Base-by-base conservation (phyloP, 352 stramenopile species). In the Globisporangium paroecandrum region DNA sequence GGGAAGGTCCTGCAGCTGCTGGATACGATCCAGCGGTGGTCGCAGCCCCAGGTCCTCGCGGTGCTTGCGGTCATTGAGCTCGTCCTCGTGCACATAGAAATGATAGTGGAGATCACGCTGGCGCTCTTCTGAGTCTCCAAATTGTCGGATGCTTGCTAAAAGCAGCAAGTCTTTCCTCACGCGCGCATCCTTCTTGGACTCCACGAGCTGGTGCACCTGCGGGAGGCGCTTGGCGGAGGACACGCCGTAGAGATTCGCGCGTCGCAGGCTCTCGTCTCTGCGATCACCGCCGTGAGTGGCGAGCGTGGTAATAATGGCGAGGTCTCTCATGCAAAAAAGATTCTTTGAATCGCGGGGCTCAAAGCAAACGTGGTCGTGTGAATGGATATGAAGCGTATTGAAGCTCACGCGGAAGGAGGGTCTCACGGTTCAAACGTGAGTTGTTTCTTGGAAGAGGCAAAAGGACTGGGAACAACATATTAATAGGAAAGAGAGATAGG, bases 41-140 rank as follows among this genome's bases (percentile, higher is more conserved):
- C 82, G 74, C 32, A 77, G 73, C 0, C 81, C 76, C 1, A 77
- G 61, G 6, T 85, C 65, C 34, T 83, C 77, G 38, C 73, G 78
- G 69, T 88, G 74, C 64, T 89, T 90, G 36, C 72, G 73, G 49
- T 81, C 73, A 32, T 83, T 74, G n/a, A 87, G 63, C 38, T 85
- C 80, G n/a, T 78, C 66, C 54, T 86, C 82, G n/a, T 77, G 62
- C 2, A 69, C 63, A 69, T 20, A 76, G 2, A 2, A 61, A 13
- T 22, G 29, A 4, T 27, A 51, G 7, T 51, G 43, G 43, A 18
- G 43, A 51, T 51, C 66, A 20, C 62, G 65, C 29, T 70, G 53
- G 13, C 69, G 60, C 0, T 68, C 65, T 24, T 38, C 43, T 1
- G 18, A 8, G 57, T 15, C 74, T 58, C 22, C 68, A 51, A 22